phyloP scores from a whole-genome alignment of 176 grass and related monocot genomes.

The Musa troglodytarum region DNA sequence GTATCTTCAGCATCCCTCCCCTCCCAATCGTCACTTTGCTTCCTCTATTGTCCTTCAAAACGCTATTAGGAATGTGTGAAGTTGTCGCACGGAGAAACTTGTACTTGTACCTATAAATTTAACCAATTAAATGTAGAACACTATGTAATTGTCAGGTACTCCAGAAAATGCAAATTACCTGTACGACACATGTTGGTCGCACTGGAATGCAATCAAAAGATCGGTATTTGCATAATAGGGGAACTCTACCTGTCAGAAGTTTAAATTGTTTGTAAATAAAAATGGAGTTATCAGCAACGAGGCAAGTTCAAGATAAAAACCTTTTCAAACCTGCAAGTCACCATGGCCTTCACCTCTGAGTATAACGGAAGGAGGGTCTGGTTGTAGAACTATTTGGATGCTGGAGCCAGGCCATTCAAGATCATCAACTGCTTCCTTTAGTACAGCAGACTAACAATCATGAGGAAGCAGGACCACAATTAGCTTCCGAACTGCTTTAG shows the following conservation, averaged over 20 bases:
- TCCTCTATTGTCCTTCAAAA: slow-evolving; percentile 69
- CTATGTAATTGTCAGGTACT: not conserved
- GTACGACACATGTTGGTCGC: slow-evolving; percentile 49
- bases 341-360: slow-evolving; percentile 83
- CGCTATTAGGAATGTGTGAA: slow-evolving; percentile 57
- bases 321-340: slow-evolving; percentile 67
- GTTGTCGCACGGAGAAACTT: slow-evolving; percentile 84
- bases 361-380: slow-evolving; percentile 58
- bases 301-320: not conserved
- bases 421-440: slow-evolving; percentile 91
- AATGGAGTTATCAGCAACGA: not conserved
- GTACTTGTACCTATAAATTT: slow-evolving; percentile 70
- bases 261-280: slow-evolving; percentile 6
- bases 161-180: slow-evolving; percentile 30
- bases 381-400: slow-evolving; percentile 65
- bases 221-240: slow-evolving; percentile 68
- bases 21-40: slow-evolving; percentile 72
- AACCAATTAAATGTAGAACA: not conserved
- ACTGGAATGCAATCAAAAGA: slow-evolving; percentile 80
- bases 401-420: slow-evolving; percentile 86
- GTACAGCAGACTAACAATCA: slow-evolving; percentile 46
- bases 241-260: slow-evolving; percentile 50
- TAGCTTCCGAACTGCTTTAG: not conserved
- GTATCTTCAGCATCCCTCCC: slow-evolving; percentile 91
- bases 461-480: not conserved